Conservation (phyloP, 1,139 yeast species). For the Fermentozyma sake region DNA sequence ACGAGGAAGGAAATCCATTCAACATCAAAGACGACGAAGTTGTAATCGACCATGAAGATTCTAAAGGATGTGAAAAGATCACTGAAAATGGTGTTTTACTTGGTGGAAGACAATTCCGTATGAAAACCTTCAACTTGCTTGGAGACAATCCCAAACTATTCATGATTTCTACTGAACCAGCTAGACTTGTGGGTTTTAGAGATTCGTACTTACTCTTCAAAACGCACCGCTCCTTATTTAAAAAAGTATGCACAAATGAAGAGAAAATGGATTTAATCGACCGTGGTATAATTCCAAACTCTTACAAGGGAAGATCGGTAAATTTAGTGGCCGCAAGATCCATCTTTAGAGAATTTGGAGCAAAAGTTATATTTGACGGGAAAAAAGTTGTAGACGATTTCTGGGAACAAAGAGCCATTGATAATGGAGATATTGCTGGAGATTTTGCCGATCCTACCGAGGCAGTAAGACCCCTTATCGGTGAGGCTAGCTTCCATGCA, state of each 20-base stretch:
- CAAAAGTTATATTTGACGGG: slow-evolving; percentile 76
- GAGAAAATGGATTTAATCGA: slow-evolving; percentile 82
- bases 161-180: slow-evolving; percentile 95
- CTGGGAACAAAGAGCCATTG: slow-evolving; percentile 71
- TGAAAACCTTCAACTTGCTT: slow-evolving; percentile 73
- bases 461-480: slow-evolving; percentile 2
- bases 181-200: slow-evolving; percentile 89
- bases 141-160: slow-evolving; percentile 72
- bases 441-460: slow-evolving; percentile 77
- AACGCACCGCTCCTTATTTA: slow-evolving; percentile 70
- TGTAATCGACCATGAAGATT: slow-evolving; percentile 67
- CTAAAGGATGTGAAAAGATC: slow-evolving; percentile 74
- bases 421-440: slow-evolving; percentile 72
- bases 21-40: slow-evolving; percentile 75
- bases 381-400: slow-evolving; percentile 82
- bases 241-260: slow-evolving; percentile 68
- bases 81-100: slow-evolving; percentile 60
- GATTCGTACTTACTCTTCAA: slow-evolving; percentile 90
- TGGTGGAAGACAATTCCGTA: slow-evolving; percentile 77
- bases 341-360: slow-evolving; percentile 89
- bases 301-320: slow-evolving; percentile 87
- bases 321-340: slow-evolving; percentile 90
- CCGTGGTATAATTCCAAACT: slow-evolving; percentile 78
- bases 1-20: slow-evolving; percentile 49
- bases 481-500: too few species aligned